These are phyloP conservation scores for Fagus crenata DNA, from an alignment of 306 rosid genomes.

Conservation along the genomic window DNA sequence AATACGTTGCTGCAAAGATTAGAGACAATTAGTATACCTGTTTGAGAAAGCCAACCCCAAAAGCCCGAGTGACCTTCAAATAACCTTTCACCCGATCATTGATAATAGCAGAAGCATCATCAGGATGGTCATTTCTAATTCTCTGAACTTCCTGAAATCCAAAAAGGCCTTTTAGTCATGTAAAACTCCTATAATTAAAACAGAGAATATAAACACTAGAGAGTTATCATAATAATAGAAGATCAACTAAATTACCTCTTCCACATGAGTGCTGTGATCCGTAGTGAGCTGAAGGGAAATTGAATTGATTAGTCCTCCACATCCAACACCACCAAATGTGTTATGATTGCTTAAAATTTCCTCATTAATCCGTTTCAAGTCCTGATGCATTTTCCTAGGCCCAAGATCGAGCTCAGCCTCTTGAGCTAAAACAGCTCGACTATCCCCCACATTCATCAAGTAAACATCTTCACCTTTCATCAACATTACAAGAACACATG, in stretches of 20 bases:
- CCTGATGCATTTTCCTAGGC: conserved; percentile 20
- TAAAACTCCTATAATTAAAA: background rate
- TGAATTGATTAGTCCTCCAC: conserved; percentile 16
- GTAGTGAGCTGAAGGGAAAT: conserved; percentile 61
- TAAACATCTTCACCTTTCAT: conserved; percentile 82
- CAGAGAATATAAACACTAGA: background rate
- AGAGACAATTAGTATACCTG: conserved; percentile 39
- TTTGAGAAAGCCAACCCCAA: conserved; percentile 88
- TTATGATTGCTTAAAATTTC: conserved; percentile 27
- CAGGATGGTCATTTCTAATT: conserved; percentile 68
- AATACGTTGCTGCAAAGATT: background rate
- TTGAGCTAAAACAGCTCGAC: conserved; percentile 64
- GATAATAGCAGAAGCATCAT: conserved; percentile 58
- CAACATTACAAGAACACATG: conserved; percentile 87
- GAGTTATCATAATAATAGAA: background rate
- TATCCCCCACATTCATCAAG: conserved; percentile 91
- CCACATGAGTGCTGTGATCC: conserved; percentile 62
- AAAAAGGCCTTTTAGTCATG: background rate
- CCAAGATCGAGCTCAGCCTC: conserved; percentile 24
- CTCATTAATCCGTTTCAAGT: conserved; percentile 32
- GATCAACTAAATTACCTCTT: conserved; percentile 49
- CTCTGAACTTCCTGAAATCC: conserved; percentile 63
- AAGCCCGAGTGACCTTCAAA: conserved; percentile 85
- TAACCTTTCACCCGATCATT: conserved; percentile 74
- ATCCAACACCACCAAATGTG: conserved; percentile 30